These are phyloP conservation scores for Cephalotrichum gorgonifer DNA, from an alignment of 2,329 filamentous ascomycete genomes.

Conservation along the genomic window DNA sequence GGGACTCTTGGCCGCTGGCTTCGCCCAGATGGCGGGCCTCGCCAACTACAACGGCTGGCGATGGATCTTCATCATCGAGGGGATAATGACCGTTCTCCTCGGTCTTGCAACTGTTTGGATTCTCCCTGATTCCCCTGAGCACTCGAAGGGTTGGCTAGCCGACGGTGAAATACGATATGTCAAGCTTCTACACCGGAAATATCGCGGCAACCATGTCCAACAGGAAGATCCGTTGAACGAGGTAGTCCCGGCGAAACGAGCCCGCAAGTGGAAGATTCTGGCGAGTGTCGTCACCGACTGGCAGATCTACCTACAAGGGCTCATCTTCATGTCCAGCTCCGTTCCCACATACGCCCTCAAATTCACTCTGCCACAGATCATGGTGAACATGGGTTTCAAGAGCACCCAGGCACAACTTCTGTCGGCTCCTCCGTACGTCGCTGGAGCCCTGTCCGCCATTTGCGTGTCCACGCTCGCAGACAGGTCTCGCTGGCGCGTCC, in stretches of 20 bases:
- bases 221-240: constrained; percentile 8
- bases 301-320: constrained; percentile 53
- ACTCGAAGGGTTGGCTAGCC: background rate
- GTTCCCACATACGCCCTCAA: constrained; percentile 20
- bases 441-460: constrained; percentile 6
- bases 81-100: constrained; percentile 21
- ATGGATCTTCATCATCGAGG: constrained; percentile 36
- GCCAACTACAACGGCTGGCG: constrained; percentile 27
- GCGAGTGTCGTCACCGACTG: constrained; percentile 63
- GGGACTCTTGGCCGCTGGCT: constrained; percentile 31
- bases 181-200: background rate
- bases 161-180: background rate
- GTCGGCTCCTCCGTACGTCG: constrained; percentile 23
- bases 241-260: constrained; percentile 33
- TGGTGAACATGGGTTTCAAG: constrained; percentile 21
- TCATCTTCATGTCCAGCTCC: constrained; percentile 23
- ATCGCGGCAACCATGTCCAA: constrained; percentile 36
- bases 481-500: constrained; percentile 5
- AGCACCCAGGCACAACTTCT: constrained; percentile 27
- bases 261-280: constrained; percentile 58
- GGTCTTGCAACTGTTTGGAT: constrained; percentile 21
- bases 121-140: constrained; percentile 16
- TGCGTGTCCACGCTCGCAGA: constrained; percentile 5
- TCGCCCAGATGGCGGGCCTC: constrained; percentile 22
- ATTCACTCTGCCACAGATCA: constrained; percentile 46